Evolutionary conservation across 2,329 filamentous ascomycete species (phyloP).

Genomic region (Diaporthe aspalathi): DNA sequence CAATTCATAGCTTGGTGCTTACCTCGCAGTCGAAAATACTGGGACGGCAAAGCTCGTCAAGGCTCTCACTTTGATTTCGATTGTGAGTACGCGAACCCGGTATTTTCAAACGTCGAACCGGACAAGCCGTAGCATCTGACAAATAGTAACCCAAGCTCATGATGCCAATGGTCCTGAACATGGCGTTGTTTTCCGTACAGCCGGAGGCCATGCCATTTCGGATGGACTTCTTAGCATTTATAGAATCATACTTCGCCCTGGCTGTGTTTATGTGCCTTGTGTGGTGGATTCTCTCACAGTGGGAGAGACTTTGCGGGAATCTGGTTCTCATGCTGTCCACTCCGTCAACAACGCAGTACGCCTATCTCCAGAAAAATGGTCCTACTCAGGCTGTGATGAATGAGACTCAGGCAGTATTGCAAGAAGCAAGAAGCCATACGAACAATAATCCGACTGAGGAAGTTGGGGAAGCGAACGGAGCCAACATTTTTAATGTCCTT

Average conservation of each 20-base stretch:
- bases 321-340: background rate
- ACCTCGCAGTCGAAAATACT: constrained; percentile 12
- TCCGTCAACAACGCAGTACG: background rate
- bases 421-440: fast-evolving
- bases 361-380: fast-evolving
- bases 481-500: no score
- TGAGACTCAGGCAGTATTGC: background rate
- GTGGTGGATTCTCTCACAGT: background rate
- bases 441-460: no score
- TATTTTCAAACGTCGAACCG: background rate
- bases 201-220: constrained; percentile 12
- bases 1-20: background rate
- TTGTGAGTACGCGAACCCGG: background rate
- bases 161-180: constrained; percentile 3
- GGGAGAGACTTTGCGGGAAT: background rate
- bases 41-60: constrained; percentile 14
- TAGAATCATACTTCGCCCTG: constrained; percentile 1
- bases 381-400: fast-evolving
- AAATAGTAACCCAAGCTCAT: background rate
- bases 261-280: background rate
- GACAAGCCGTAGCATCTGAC: background rate
- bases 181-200: constrained; percentile 3
- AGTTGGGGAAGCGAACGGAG: no score
- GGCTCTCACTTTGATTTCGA: constrained; percentile 2
- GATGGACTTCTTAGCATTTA: background rate